Evolutionary conservation across 179 eudicot species (phyloP).

Genomic region (Patellifolia procumbens): DNA sequence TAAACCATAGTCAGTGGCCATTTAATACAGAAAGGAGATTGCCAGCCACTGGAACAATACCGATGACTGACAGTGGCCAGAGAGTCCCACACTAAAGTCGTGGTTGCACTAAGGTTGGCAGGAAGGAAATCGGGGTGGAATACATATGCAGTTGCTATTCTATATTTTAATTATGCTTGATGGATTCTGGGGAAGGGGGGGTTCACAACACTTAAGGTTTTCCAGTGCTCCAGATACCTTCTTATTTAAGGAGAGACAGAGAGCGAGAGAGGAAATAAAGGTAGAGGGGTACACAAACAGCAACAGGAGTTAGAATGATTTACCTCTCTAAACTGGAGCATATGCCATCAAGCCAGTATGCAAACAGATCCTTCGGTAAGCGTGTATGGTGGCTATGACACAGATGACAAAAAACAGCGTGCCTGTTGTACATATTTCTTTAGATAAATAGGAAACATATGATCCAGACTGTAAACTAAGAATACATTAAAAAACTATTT

Average conservation of each 20-base stretch:
- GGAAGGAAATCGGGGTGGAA: neutral
- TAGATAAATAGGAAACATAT: neutral
- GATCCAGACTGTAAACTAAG: neutral
- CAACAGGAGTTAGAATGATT: conserved; percentile 13
- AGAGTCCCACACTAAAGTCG: neutral
- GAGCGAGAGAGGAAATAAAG: neutral
- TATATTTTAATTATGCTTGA: neutral
- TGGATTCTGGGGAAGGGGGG: neutral
- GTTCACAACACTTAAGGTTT: neutral
- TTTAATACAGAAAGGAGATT: neutral
- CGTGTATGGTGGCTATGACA: conserved; percentile 51
- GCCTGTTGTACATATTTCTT: conserved; percentile 51
- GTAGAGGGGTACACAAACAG: neutral
- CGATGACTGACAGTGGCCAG: neutral
- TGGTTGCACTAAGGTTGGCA: neutral
- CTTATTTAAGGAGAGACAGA: neutral
- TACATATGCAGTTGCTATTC: neutral
- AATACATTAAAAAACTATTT: neutral
- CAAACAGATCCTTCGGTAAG: conserved; percentile 57
- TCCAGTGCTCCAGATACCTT: neutral
- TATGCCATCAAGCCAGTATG: conserved; percentile 83
- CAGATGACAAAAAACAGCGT: conserved; percentile 73
- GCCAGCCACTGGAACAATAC: neutral
- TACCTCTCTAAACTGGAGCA: conserved; percentile 80
- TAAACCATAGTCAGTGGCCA: no score